Evolutionary conservation across 2,329 filamentous ascomycete genomes (phyloP).

Genomic region (Aotearoamyces nothofagi): DNA sequence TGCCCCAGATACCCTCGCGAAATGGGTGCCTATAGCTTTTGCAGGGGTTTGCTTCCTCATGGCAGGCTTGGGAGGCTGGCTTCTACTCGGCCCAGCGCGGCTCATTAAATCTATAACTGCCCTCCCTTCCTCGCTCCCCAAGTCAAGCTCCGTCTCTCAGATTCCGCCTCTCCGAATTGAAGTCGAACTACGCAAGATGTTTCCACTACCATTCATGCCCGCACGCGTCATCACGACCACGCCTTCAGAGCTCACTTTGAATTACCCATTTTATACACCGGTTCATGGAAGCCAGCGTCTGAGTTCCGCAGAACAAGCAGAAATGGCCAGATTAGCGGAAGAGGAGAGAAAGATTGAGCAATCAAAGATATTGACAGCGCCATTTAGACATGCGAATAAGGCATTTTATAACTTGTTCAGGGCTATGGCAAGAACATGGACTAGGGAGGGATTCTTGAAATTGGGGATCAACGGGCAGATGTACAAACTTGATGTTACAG

Average conservation of each 20-base stretch:
- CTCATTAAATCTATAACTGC: conserved; percentile 32
- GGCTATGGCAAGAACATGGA: conserved; percentile 34
- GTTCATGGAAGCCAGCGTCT: conserved; percentile 6
- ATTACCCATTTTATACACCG: conserved; percentile 16
- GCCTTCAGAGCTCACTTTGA: conserved; percentile 11
- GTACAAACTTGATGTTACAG: conserved; percentile 42
- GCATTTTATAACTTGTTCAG: conserved; percentile 26
- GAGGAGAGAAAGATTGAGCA: conserved; percentile 19
- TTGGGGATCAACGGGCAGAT: conserved; percentile 30
- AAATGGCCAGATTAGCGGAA: conserved; percentile 22
- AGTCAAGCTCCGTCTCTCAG: too few species aligned
- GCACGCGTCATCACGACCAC: conserved; percentile 10
- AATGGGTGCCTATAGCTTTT: conserved; percentile 42
- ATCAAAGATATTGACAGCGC: conserved; percentile 32
- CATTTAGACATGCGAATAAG: conserved; percentile 34
- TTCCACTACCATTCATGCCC: conserved; percentile 17
- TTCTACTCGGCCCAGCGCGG: conserved; percentile 39
- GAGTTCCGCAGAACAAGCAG: conserved; percentile 15
- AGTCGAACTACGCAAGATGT: conserved; percentile 23
- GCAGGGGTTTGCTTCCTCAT: conserved; percentile 42
- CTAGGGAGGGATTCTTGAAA: conserved; percentile 38
- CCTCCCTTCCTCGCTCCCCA: conserved; percentile 10
- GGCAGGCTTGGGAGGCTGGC: conserved; percentile 41
- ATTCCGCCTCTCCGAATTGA: conserved; percentile 32
- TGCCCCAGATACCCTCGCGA: conserved; percentile 32